Conservation (phyloP, 2,329 filamentous ascomycete genomes). For the Aspergillus sp. region DNA sequence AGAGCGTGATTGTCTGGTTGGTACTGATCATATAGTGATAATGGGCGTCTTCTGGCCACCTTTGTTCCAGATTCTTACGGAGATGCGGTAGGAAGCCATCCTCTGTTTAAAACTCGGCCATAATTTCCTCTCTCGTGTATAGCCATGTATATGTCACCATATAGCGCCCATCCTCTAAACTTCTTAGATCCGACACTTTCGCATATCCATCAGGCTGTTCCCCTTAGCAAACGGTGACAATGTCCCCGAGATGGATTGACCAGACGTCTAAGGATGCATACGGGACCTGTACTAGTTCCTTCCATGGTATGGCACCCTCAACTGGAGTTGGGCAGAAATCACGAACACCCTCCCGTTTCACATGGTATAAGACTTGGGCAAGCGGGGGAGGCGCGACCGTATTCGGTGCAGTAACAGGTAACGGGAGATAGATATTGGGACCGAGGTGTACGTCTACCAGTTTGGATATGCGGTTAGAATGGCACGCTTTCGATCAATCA, state of each 20-base stretch:
- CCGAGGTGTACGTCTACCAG: background rate
- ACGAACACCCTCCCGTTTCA: background rate
- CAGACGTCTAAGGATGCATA: background rate
- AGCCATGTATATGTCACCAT: conserved; percentile 3
- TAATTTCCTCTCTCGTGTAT: background rate
- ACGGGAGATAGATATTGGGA: background rate
- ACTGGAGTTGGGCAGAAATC: background rate
- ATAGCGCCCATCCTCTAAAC: conserved; percentile 1
- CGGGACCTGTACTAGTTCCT: background rate
- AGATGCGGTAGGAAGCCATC: background rate
- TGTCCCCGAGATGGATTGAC: background rate
- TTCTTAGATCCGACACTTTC: background rate
- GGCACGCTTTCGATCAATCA: background rate
- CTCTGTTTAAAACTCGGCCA: background rate
- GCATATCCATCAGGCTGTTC: background rate
- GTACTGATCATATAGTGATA: conserved; percentile 4
- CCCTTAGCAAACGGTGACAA: background rate
- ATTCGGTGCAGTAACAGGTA: background rate
- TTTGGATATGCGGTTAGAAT: background rate
- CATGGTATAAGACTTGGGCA: background rate
- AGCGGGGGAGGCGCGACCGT: background rate
- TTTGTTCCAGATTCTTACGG: background rate
- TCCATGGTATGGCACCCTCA: background rate
- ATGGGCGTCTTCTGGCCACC: background rate
- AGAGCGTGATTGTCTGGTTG: conserved; percentile 1